Base-by-base conservation (phyloP, 495 filamentous ascomycete species). In the Penicillium psychrofluorescens region DNA sequence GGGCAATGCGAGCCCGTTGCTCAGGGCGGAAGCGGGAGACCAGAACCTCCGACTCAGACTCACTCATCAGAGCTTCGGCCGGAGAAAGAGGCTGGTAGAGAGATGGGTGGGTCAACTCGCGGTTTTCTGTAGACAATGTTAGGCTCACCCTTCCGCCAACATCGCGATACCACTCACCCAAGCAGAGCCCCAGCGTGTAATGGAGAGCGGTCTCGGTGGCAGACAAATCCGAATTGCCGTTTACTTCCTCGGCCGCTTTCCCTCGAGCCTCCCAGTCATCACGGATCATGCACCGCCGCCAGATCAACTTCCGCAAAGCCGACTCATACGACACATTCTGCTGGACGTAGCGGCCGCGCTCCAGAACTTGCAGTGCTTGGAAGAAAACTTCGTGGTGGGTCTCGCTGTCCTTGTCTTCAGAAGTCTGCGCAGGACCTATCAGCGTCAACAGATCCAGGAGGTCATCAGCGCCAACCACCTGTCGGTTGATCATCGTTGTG, bases 381-480 rank as follows among this genome's bases (percentile, higher is more conserved):
- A 78, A 84, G 56, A 90, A 95, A 49, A 84, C 75, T 11, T 67
- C 67, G 28, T 68, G 66, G 7, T 50, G 51, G 39, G 78, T 49
- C 12, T 60, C 56, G 36, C 51, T 58, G 6, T 75, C 64, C 8
- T 61, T 53, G 38, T 70, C 41, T 30, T 60, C 55, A n/a, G 55
- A 28, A 10, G 44, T 43, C 33, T 54, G 49, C 7, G 36, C 35
- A 30, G 56, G 40, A 63, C 78, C 69, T 22, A 87, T 79, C 27
- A 96, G 66, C 0, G 89, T 95, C 34, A 98, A 75, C 8, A 91
- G 55, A 64, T 98, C 90, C 31, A 94, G 78, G 11, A 97, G 68
- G 34, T 78, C 71, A 13, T 83, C 74, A 2, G 78, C 65, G 32
- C 79, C 72, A 42, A 96, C 67, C 8, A 79, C 79, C 44, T 84